Evolutionary conservation across 169 alveolate species (phyloP).

Genomic region (Plasmodium adleri): DNA sequence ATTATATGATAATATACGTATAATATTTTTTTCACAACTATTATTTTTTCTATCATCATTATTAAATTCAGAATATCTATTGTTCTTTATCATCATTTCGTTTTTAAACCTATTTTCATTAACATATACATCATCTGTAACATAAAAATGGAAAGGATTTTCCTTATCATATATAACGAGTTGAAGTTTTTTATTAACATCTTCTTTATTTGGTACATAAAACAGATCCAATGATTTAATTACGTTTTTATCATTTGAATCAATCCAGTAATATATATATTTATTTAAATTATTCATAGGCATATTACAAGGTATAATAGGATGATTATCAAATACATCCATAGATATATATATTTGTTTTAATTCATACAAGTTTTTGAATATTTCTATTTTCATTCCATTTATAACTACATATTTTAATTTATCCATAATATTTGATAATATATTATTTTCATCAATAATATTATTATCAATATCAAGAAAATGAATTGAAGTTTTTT

Average conservation of each 20-base stretch:
- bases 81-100: conserved; percentile 35
- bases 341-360: conserved; percentile 68
- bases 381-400: conserved; percentile 39
- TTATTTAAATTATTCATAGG: conserved; percentile 28
- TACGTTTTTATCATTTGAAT: conserved; percentile 7
- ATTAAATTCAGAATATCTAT: conserved; percentile 44
- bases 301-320: conserved; percentile 38
- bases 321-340: conserved; percentile 70
- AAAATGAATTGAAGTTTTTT: conserved; percentile 11
- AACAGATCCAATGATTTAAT: conserved; percentile 37
- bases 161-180: conserved; percentile 68
- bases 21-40: background rate
- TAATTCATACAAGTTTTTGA: conserved; percentile 38
- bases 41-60: background rate
- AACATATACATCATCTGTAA: conserved; percentile 44
- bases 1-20: conserved; percentile 62
- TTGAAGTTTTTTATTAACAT: conserved; percentile 27
- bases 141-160: conserved; percentile 44
- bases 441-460: conserved; percentile 30
- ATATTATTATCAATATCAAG: conserved; percentile 52
- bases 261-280: conserved; percentile 47
- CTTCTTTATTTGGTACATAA: conserved; percentile 53
- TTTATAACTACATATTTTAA: conserved; percentile 44
- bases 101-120: conserved; percentile 26
- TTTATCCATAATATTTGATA: conserved; percentile 34